These are phyloP conservation scores for Neurospora discreta DNA, from an alignment of 495 filamentous ascomycete species.

Conservation along the genomic window DNA sequence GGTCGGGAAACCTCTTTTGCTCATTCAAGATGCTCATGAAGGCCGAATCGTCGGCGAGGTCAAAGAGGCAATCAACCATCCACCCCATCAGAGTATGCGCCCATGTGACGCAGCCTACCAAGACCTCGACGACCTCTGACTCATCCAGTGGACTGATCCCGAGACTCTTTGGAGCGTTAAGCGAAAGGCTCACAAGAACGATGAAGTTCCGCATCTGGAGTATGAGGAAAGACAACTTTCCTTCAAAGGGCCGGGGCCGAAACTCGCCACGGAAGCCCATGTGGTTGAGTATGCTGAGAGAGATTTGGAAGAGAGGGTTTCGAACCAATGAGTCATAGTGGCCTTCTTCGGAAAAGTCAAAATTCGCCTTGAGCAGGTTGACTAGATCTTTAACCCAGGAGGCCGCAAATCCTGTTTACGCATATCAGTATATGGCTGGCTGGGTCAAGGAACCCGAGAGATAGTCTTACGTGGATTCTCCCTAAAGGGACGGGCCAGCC, in stretches of 20 bases:
- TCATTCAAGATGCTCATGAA: slow-evolving; percentile 32
- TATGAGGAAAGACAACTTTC: slow-evolving; percentile 62
- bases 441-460: neutral
- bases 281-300: slow-evolving; percentile 58
- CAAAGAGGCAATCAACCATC: slow-evolving; percentile 55
- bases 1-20: slow-evolving; percentile 35
- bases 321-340: slow-evolving; percentile 61
- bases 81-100: slow-evolving; percentile 56
- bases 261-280: slow-evolving; percentile 53
- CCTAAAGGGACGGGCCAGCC: slow-evolving; percentile 45
- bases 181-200: slow-evolving; percentile 53
- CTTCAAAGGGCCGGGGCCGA: slow-evolving; percentile 46
- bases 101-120: slow-evolving; percentile 52
- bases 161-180: slow-evolving; percentile 29
- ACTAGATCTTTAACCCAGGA: slow-evolving; percentile 53
- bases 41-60: slow-evolving; percentile 44
- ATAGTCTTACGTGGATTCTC: slow-evolving; percentile 23
- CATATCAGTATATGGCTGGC: slow-evolving; percentile 18
- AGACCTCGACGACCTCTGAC: slow-evolving; percentile 45
- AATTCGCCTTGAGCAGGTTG: slow-evolving; percentile 50
- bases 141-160: slow-evolving; percentile 49
- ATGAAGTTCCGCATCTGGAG: slow-evolving; percentile 62
- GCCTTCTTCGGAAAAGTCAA: slow-evolving; percentile 57
- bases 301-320: slow-evolving; percentile 54
- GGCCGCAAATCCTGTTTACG: slow-evolving; percentile 31